These are phyloP conservation scores for Aspergillus proliferans DNA, from an alignment of 2,329 filamentous ascomycete species.

Conservation along the genomic window DNA sequence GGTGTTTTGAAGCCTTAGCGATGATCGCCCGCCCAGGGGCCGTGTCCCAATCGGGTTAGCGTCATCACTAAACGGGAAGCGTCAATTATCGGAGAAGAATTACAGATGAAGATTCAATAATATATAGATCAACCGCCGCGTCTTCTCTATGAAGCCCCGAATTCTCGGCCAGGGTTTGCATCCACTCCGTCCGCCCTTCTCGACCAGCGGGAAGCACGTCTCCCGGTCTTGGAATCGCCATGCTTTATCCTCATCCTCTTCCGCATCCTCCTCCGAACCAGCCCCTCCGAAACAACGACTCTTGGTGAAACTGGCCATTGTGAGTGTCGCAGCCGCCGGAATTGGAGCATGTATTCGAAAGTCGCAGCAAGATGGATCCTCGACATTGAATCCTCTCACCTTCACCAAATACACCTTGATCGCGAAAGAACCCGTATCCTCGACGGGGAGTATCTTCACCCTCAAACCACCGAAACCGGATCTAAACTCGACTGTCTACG, in stretches of 20 bases:
- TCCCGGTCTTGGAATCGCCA: slow-evolving; percentile 14
- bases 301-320: slow-evolving; percentile 30
- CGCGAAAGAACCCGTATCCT: slow-evolving; percentile 39
- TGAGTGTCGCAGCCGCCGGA: slow-evolving; percentile 31
- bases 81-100: too few relatives aligned
- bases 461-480: slow-evolving; percentile 31
- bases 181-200: slow-evolving; percentile 13
- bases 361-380: slow-evolving; percentile 17
- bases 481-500: slow-evolving; percentile 34
- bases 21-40: slow-evolving; percentile 5
- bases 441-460: slow-evolving; percentile 43
- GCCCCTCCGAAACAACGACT: slow-evolving; percentile 18
- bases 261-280: slow-evolving; percentile 4
- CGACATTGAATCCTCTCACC: slow-evolving; percentile 28
- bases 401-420: slow-evolving; percentile 39
- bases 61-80: too few relatives aligned
- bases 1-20: not conserved
- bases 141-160: slow-evolving; percentile 15
- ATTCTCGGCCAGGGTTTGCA: slow-evolving; percentile 6
- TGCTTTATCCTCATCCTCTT: slow-evolving; percentile 16
- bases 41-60: too few relatives aligned
- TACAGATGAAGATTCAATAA: too few relatives aligned
- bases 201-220: not conserved
- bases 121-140: not conserved
- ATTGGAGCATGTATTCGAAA: slow-evolving; percentile 32